Evolutionary conservation across 176 grass and related monocot genomes (phyloP), one percentile per base, ranked within the genome.

Genomic region (Coix lacrymajobi): DNA sequence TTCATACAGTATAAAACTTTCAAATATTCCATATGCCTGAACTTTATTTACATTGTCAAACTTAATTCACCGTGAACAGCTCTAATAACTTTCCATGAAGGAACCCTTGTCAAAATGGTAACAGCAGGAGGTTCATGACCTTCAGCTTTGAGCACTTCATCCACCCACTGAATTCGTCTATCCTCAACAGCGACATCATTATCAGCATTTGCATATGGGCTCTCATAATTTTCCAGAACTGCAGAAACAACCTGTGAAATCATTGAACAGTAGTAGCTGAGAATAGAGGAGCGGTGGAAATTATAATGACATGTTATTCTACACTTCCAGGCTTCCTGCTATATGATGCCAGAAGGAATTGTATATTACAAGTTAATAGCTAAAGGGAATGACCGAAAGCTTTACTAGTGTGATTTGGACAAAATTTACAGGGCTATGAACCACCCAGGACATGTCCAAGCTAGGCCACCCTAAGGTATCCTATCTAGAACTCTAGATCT

Each of bases 181-280:
- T 84, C 79, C 73, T 85, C 83, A 33, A 86, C 46, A 34, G 68
- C 75, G 5, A 73, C 46, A 79, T 49, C 83, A 69, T 81, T 88
- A 28, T 90, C 84, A 77, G 85, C 71, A 67, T 89, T 90, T 86
- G 87, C 84, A 79, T 98, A 88, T 38, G 80, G 84, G 79, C 79
- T 95, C 58, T 93, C 91, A 69, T 89, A 98, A 74, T 95, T 93
- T 83, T 98, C 96, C 68, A 98, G 73, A 79, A 95, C 89, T 87
- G 84, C 89, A 77, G 89, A 95, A 37, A 98, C 91, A 88, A 98
- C 92, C 96, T 98, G 79, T 38, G 19, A 54, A 87, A 84, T 62
- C 43, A 75, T 83, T 30, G 40, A 79, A 76, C 63, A 69, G 77
- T 61, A 67, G 78, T 67, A 12, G 44, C 67, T 85, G 28, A 73